phyloP scores from a whole-genome alignment of 805 yeast species.

The Pichia eremophila region DNA sequence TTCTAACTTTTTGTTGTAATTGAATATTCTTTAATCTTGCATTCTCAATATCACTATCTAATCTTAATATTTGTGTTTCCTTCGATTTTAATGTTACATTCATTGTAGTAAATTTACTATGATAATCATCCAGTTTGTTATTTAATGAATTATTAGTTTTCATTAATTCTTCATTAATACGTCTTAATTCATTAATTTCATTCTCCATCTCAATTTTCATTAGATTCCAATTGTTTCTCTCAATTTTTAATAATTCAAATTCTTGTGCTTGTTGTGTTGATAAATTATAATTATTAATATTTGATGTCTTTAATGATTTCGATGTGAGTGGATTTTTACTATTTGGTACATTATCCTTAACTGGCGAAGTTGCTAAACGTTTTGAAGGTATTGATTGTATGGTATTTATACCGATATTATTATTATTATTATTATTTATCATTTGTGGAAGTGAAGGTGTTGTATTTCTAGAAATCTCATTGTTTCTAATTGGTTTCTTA shows the following conservation, averaged over 20 bases:
- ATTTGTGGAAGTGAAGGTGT: background rate
- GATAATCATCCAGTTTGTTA: slow-evolving; percentile 31
- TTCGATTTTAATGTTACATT: slow-evolving; percentile 49
- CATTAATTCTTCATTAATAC: slow-evolving; percentile 24
- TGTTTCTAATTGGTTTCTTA: background rate
- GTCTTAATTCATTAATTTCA: slow-evolving; percentile 22
- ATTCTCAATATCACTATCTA: slow-evolving; percentile 52
- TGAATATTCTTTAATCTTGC: slow-evolving; percentile 38
- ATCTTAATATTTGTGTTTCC: slow-evolving; percentile 57
- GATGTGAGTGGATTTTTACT: slow-evolving; percentile 22
- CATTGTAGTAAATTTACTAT: slow-evolving; percentile 42
- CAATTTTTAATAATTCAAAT: slow-evolving; percentile 41
- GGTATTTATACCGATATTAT: too few relatives aligned
- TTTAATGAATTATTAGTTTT: slow-evolving; percentile 29
- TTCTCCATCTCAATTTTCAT: slow-evolving; percentile 24
- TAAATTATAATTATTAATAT: slow-evolving; percentile 2
- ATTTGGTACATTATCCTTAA: slow-evolving; percentile 27
- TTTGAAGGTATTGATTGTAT: slow-evolving; percentile 43
- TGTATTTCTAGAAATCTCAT: background rate
- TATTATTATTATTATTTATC: background rate
- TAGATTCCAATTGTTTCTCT: slow-evolving; percentile 40
- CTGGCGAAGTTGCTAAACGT: slow-evolving; percentile 63
- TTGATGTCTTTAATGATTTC: slow-evolving; percentile 17
- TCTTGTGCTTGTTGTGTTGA: slow-evolving; percentile 32
- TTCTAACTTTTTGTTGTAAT: slow-evolving; percentile 16